Evolutionary conservation across 1,139 yeast genomes (phyloP), one percentile per base, ranked within the genome.

Genomic region (Zhuliangozyma blackwelliae): DNA sequence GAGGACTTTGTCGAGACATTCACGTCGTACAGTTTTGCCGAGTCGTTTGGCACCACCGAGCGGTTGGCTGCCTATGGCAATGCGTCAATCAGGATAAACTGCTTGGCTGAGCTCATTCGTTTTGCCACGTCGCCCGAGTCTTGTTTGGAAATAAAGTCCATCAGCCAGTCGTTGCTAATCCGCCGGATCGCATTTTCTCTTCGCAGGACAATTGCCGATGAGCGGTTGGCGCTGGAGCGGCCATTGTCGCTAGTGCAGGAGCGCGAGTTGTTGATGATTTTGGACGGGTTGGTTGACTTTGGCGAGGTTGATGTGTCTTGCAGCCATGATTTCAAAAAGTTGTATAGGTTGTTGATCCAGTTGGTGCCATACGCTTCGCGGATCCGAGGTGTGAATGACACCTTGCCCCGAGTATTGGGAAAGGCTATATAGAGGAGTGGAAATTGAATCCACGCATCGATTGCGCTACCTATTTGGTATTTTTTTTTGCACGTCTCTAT

Each of bases 231-330:
- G 10, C 50, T 51, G 32, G 51, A 49, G 31, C 52, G 60, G 33
- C 75, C 75, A 2, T 45, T 67, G 11, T 58, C 69, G n/a, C 55
- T 54, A 34, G 48, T 66, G 8, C 73, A 68, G 41, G 57, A 57
- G 36, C 54, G 55, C 25, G 76, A 70, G 45, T 37, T 67, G 23
- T 29, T 41, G 26, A 36, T 54, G 1, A 45, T 64, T 7, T 43
- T 68, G 25, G 32, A 43, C 3, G 72, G 72, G 2, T 44, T 64
- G 21, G 37, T 40, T 27, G 36, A 38, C 9, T 30, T 49, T 20
- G 16, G 35, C 16, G 31, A 29, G 11, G n/a, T 36, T n/a, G 25
- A 4, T 16, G 16, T 3, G 16, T 16, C 16, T 16, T 16, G 16
- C 16, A 22, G 5, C 5, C 23, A 3, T 7, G 31, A 45, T 31